These are phyloP conservation scores for Linderina pennispora DNA, from an alignment of 192 early-diverging fungal species.

Conservation along the genomic window DNA sequence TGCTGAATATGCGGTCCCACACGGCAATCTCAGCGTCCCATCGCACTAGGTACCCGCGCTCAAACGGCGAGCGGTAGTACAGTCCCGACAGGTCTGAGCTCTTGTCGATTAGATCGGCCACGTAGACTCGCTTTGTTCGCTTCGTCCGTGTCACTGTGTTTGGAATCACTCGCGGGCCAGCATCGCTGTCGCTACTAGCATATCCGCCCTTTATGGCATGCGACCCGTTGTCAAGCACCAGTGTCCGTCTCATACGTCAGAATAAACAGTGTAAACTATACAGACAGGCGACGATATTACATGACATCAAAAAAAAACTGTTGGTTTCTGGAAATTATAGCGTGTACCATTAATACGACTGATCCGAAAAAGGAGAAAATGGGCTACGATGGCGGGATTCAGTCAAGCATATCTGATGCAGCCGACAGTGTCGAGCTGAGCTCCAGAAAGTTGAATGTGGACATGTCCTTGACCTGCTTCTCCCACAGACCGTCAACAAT, in stretches of 20 bases:
- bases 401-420: no score
- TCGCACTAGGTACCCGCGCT: constrained; percentile 70
- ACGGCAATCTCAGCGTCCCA: constrained; percentile 76
- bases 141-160: constrained; percentile 37
- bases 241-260: constrained; percentile 20
- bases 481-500: no score
- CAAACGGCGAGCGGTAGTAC: constrained; percentile 69
- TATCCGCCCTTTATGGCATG: constrained; percentile 59
- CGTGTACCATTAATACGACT: no score
- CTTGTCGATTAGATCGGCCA: constrained; percentile 62
- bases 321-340: no score
- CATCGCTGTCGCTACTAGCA: constrained; percentile 1
- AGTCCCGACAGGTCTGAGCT: constrained; percentile 67
- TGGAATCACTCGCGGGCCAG: constrained; percentile 10
- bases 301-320: no score
- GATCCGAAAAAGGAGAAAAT: no score
- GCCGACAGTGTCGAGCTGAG: no score
- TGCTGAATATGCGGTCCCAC: constrained; percentile 72
- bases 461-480: no score
- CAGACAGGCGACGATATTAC: no score
- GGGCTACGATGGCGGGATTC: no score
- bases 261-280: no score
- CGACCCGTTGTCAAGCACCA: constrained; percentile 71
- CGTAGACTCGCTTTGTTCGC: constrained; percentile 55
- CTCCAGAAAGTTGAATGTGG: no score